These are phyloP conservation scores for Leishmania turanica DNA, from an alignment of 208 protist species.

Conservation along the genomic window DNA sequence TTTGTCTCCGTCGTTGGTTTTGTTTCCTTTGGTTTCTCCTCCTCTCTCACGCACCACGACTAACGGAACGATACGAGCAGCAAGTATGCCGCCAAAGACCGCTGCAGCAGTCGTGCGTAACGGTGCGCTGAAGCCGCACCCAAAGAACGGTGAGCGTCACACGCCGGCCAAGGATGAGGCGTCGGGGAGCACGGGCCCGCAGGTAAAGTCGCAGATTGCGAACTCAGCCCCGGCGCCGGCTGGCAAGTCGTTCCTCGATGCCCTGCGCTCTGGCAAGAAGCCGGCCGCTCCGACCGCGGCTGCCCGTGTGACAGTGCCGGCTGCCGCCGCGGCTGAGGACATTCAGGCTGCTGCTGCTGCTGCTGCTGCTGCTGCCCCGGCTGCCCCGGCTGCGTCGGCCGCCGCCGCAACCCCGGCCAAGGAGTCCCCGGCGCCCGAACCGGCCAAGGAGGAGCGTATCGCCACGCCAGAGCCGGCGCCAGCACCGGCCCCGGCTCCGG, in stretches of 20 bases:
- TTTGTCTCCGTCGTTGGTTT: background rate
- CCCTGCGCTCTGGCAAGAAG: constrained; percentile 42
- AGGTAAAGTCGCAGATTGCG: constrained; percentile 63
- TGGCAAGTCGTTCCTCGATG: constrained; percentile 74
- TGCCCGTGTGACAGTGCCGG: constrained; percentile 6
- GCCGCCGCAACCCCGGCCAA: constrained; percentile 16
- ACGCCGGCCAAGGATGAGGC: constrained; percentile 40
- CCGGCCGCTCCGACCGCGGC: constrained; percentile 4
- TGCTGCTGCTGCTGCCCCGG: constrained; percentile 4
- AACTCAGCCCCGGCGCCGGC: constrained; percentile 56
- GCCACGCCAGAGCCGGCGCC: constrained; percentile 3
- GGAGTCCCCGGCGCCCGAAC: constrained; percentile 19
- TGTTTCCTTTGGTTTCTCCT: background rate
- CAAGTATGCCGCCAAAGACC: constrained; percentile 33
- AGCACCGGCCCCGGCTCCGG: constrained; percentile 4
- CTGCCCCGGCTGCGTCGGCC: background rate
- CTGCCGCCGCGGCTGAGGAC: constrained; percentile 10
- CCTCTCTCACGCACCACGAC: constrained; percentile 8
- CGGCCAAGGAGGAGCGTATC: constrained; percentile 7
- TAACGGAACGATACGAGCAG: constrained; percentile 27
- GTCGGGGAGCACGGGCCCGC: constrained; percentile 35
- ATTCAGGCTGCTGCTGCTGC: constrained; percentile 5
- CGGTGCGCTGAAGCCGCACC: constrained; percentile 28
- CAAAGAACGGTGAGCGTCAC: constrained; percentile 19
- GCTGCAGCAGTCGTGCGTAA: constrained; percentile 28